Percentiles rank a stretch among this genome's conserved stretches.
Conservation (phyloP, 371 early-diverging fungal species). For the Lichtheimia ramosa region DNA sequence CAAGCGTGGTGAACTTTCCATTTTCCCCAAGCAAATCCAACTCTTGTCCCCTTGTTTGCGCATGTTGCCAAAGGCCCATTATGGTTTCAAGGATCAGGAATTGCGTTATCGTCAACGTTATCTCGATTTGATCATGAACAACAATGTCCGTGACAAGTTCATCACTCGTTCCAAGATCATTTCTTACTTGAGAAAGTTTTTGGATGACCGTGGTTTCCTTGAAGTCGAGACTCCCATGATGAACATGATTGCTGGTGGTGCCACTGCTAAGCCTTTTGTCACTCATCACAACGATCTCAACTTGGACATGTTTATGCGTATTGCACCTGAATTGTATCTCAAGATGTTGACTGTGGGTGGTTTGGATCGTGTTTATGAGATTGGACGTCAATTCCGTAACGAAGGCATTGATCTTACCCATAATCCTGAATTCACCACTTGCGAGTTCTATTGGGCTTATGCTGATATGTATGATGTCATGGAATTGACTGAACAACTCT, state of each 20-base stretch:
- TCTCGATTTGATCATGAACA: conserved; percentile 99
- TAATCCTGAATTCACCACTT: conserved; percentile 99
- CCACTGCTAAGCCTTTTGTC: conserved; percentile 99
- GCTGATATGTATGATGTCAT: conserved; percentile 98
- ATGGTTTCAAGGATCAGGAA: conserved; percentile 97
- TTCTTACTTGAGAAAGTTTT: conserved; percentile 92
- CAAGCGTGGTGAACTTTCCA: conserved; percentile 96
- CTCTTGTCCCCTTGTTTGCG: conserved; percentile 96
- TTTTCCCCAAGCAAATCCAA: conserved; percentile 87
- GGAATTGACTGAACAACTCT: conserved; percentile 92
- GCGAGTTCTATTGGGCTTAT: conserved; percentile 99
- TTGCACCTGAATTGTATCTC: conserved; percentile 98
- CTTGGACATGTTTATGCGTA: conserved; percentile 98
- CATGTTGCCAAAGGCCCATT: conserved; percentile 96
- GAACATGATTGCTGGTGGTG: conserved; percentile 99
- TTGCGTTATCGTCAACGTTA: conserved; percentile 98
- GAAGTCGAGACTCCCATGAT: conserved; percentile 99
- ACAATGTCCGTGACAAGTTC: conserved; percentile 93
- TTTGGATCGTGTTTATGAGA: conserved; percentile 99
- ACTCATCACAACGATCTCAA: conserved; percentile 99
- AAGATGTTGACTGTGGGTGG: conserved; percentile 99
- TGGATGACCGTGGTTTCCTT: conserved; percentile 94
- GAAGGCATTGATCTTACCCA: conserved; percentile 99
- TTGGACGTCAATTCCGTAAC: conserved; percentile 99
- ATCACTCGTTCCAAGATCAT: conserved; percentile 91